Evolutionary conservation across 2,329 filamentous ascomycete genomes (phyloP).

Genomic region (Fusarium luffae): DNA sequence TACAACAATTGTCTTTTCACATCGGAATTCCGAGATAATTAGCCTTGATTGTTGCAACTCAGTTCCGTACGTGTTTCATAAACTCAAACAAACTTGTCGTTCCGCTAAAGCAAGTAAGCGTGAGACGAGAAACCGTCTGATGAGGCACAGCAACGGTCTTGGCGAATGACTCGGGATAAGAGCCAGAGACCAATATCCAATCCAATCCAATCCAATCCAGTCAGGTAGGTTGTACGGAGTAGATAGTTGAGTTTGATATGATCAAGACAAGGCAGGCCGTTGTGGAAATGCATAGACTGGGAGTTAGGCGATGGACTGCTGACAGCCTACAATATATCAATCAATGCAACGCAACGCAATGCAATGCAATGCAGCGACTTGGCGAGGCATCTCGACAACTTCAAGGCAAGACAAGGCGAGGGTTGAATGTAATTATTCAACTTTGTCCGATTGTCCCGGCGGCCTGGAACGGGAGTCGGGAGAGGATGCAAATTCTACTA

Average conservation of each 20-base stretch:
- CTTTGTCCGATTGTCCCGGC: background rate
- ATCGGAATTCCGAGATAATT: background rate
- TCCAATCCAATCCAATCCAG: no score
- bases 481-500: background rate
- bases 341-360: slow-evolving; percentile 11
- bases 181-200: slow-evolving; percentile 1
- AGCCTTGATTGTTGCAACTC: background rate
- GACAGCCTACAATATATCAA: background rate
- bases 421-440: background rate
- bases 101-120: background rate
- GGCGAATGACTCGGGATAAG: slow-evolving; percentile 26
- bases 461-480: background rate
- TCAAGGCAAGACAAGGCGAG: background rate
- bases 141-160: slow-evolving; percentile 17
- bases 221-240: background rate
- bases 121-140: slow-evolving; percentile 5
- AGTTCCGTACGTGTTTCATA: background rate
- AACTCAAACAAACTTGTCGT: background rate
- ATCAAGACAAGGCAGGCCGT: background rate
- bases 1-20: no score
- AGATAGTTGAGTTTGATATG: background rate
- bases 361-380: slow-evolving; percentile 13
- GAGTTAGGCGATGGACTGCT: background rate
- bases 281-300: background rate
- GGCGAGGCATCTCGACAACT: background rate